Percentiles rank a stretch among this genome's conserved stretches.
phyloP scores from a whole-genome alignment of 495 filamentous ascomycete species.

The Trichoderma orchidacearum region DNA sequence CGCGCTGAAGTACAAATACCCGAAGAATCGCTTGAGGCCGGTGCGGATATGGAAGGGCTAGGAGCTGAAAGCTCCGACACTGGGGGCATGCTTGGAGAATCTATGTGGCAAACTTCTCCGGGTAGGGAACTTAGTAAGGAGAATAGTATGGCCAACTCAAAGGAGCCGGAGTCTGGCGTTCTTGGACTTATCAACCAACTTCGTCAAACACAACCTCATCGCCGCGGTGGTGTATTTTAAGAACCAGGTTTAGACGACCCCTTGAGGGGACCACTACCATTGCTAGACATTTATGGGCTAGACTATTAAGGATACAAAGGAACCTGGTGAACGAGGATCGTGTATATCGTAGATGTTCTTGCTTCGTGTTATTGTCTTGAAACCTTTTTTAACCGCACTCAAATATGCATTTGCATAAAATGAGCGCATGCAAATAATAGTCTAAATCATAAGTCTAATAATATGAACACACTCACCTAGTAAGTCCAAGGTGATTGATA shows the following conservation, averaged over 20 bases:
- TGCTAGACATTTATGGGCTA: no score
- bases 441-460: no score
- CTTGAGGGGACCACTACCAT: no score
- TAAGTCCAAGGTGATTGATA: neutral
- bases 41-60: neutral
- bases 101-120: slow-evolving; percentile 38
- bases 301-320: no score
- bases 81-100: slow-evolving; percentile 30
- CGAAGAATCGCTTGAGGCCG: slow-evolving; percentile 30
- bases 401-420: neutral
- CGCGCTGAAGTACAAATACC: slow-evolving; percentile 29
- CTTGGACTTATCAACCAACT: slow-evolving; percentile 84
- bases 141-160: slow-evolving; percentile 18
- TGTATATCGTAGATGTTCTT: no score
- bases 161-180: slow-evolving; percentile 48
- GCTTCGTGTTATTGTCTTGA: no score
- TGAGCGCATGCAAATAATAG: neutral
- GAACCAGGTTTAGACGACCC: neutral
- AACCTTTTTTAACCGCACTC: no score
- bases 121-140: slow-evolving; percentile 25
- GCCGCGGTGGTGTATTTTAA: slow-evolving; percentile 12
- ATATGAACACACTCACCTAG: neutral
- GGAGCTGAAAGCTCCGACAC: slow-evolving; percentile 49
- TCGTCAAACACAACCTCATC: slow-evolving; percentile 65
- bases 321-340: no score